Conservation (phyloP, 2,329 filamentous ascomycete genomes). For the Spiromastix sp. region DNA sequence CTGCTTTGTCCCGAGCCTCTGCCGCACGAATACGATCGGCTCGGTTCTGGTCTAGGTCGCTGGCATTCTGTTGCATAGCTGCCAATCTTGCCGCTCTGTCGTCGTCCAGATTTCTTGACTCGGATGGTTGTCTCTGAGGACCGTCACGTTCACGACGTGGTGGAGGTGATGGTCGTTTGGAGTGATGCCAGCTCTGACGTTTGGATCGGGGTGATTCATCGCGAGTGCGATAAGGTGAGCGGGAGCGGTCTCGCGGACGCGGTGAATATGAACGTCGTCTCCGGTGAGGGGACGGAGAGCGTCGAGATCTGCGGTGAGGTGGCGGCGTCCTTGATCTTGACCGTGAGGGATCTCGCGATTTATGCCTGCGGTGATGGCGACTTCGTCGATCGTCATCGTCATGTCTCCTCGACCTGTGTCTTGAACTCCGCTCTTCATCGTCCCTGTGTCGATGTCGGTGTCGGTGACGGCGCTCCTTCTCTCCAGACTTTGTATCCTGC, state of each 20-base stretch:
- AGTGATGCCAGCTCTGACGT: constrained; percentile 19
- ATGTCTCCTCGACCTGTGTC: constrained; percentile 10
- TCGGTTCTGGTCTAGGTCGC: constrained; percentile 57
- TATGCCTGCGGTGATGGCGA: constrained; percentile 29
- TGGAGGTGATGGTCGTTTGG: constrained; percentile 13
- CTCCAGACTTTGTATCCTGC: constrained; percentile 25
- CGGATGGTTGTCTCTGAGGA: constrained; percentile 6
- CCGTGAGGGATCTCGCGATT: constrained; percentile 32
- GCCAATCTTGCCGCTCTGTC: constrained; percentile 57
- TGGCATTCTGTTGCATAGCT: constrained; percentile 61
- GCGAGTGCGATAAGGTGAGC: constrained; percentile 28
- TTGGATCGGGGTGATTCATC: constrained; percentile 23
- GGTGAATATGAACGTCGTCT: constrained; percentile 15
- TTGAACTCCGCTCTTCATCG: constrained; percentile 14
- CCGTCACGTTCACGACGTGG: constrained; percentile 7
- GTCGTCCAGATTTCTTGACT: constrained; percentile 29
- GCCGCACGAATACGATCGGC: constrained; percentile 54
- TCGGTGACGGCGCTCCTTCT: constrained; percentile 39
- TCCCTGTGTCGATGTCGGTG: constrained; percentile 24
- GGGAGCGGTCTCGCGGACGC: constrained; percentile 19
- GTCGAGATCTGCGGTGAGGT: constrained; percentile 12
- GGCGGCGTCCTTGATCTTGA: constrained; percentile 16
- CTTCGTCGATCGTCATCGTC: constrained; percentile 19
- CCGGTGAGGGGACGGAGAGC: constrained; percentile 14
- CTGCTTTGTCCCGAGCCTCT: constrained; percentile 53